Evolutionary conservation across 768 basidiomycete genomes (phyloP).

Genomic region (Hericium alpestre): DNA sequence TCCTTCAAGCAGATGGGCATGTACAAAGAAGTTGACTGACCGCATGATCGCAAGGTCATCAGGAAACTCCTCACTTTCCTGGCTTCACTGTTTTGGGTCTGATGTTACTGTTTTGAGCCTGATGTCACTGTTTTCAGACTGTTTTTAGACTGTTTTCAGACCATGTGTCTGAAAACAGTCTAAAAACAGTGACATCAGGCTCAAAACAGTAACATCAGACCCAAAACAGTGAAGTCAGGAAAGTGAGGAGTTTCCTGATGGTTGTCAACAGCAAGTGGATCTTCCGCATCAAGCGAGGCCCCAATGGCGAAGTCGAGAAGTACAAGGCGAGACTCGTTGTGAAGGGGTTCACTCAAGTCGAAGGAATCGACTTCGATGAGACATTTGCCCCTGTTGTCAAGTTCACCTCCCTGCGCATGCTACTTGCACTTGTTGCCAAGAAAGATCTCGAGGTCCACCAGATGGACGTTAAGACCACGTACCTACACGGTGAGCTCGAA

Average conservation of each 20-base stretch:
- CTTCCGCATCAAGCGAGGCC: neutral
- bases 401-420: too few relatives aligned
- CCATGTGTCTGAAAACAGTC: too few relatives aligned
- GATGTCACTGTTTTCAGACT: too few relatives aligned
- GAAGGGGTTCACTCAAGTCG: conserved; percentile 26
- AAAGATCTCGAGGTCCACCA: neutral
- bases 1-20: neutral
- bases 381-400: neutral
- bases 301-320: conserved; percentile 16
- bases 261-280: neutral
- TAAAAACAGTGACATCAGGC: too few relatives aligned
- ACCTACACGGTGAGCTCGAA: neutral
- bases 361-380: conserved; percentile 14
- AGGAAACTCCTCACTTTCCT: too few relatives aligned
- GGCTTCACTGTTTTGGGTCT: too few relatives aligned
- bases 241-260: too few relatives aligned
- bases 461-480: neutral
- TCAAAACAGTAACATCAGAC: too few relatives aligned
- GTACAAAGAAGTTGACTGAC: neutral
- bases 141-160: too few relatives aligned
- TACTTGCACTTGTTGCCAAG: neutral
- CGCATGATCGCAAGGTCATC: neutral
- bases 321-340: conserved; percentile 29
- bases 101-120: too few relatives aligned
- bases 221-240: too few relatives aligned